These are phyloP conservation scores for Verticillium zaregamsianum DNA, from an alignment of 2,329 filamentous ascomycete species.

Conservation along the genomic window DNA sequence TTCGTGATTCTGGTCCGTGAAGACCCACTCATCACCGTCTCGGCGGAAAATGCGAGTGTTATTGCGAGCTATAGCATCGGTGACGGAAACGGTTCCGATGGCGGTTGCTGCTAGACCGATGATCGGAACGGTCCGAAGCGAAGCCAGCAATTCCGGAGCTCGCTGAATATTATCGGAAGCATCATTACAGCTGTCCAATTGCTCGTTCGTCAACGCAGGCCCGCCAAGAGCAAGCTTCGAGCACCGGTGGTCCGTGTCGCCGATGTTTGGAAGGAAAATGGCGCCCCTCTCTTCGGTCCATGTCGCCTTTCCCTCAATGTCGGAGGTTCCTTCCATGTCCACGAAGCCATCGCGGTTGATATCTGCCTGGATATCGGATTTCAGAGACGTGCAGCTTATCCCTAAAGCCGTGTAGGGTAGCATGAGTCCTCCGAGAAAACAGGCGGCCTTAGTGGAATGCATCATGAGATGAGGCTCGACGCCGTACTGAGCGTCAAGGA, in stretches of 20 bases:
- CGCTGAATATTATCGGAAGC: conserved; percentile 27
- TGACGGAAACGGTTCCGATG: conserved; percentile 2
- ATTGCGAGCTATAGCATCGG: conserved; percentile 10
- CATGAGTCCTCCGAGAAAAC: too few species aligned
- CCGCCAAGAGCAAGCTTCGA: conserved; percentile 11
- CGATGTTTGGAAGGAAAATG: conserved; percentile 31
- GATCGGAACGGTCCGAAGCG: conserved; percentile 24
- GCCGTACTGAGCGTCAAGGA: too few species aligned
- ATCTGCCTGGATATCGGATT: conserved; percentile 22
- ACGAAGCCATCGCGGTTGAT: conserved; percentile 30
- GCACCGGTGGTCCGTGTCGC: conserved; percentile 25
- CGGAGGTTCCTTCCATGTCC: conserved; percentile 14
- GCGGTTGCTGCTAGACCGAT: neutral
- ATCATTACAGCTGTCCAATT: conserved; percentile 28
- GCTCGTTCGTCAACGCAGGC: conserved; percentile 15
- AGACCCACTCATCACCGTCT: conserved; percentile 17
- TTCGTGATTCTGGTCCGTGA: conserved; percentile 18
- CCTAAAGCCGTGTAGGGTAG: too few species aligned
- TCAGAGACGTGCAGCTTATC: too few species aligned
- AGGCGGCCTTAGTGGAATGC: too few species aligned
- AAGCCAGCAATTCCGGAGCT: conserved; percentile 24
- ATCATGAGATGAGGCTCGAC: too few species aligned
- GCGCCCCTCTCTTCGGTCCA: conserved; percentile 22
- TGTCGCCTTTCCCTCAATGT: conserved; percentile 16
- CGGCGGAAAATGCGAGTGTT: conserved; percentile 23